Evolutionary conservation across 306 rosid species (phyloP).

Genomic region (Cicer judaicum): DNA sequence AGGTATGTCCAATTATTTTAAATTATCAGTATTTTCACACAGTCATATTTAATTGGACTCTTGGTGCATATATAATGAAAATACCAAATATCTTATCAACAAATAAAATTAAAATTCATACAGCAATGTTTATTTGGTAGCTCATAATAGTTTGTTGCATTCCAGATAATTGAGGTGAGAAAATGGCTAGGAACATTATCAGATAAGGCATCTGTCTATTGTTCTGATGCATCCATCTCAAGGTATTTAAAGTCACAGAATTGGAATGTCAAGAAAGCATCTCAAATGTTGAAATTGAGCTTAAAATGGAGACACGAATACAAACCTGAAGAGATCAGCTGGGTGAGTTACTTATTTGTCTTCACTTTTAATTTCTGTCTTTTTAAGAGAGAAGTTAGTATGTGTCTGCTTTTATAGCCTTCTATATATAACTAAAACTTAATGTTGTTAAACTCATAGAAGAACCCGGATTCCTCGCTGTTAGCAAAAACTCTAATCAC

Average conservation of each 20-base stretch:
- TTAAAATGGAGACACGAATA: conserved; percentile 81
- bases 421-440: too few species aligned
- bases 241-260: conserved; percentile 73
- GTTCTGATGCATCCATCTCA: conserved; percentile 74
- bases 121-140: background rate
- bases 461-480: too few species aligned
- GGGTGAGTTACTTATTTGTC: conserved; percentile 56
- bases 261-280: conserved; percentile 91
- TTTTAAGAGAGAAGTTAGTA: background rate
- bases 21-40: background rate
- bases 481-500: too few species aligned
- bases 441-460: too few species aligned
- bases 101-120: background rate
- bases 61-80: background rate
- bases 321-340: conserved; percentile 86
- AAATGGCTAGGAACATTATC: conserved; percentile 66
- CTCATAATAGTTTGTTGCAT: conserved; percentile 22
- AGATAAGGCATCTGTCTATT: conserved; percentile 67
- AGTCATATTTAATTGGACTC: background rate
- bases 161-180: conserved; percentile 77
- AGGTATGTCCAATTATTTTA: conserved; percentile 56
- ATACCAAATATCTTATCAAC: background rate
- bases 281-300: conserved; percentile 79
- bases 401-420: background rate
- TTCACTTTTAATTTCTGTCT: background rate